phyloP scores from a whole-genome alignment of 805 yeast genomes.

The Saitoella complicata region DNA sequence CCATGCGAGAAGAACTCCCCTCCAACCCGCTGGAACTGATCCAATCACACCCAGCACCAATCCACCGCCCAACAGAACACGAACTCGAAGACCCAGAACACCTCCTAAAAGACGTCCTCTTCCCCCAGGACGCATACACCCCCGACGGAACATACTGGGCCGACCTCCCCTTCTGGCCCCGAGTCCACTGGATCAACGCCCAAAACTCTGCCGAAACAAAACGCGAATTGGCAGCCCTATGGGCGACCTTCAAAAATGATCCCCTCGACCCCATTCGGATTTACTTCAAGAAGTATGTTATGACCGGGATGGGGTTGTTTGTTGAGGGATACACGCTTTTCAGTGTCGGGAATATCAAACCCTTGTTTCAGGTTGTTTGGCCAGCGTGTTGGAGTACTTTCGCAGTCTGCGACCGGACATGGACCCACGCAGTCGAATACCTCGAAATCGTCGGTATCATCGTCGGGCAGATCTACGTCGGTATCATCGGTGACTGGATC shows the following conservation, averaged over 20 bases:
- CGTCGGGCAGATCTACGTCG: constrained; percentile 43
- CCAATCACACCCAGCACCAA: no score
- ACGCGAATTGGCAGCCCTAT: constrained; percentile 15
- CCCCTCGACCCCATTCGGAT: constrained; percentile 22
- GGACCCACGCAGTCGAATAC: constrained; percentile 23
- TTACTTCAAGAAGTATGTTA: constrained; percentile 22
- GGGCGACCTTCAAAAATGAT: constrained; percentile 19
- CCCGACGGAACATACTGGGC: constrained; percentile 26
- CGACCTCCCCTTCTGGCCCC: constrained; percentile 20
- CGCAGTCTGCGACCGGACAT: constrained; percentile 20
- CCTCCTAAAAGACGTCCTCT: constrained; percentile 12
- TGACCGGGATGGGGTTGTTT: constrained; percentile 26
- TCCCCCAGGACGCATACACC: constrained; percentile 21
- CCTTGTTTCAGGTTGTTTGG: constrained; percentile 21
- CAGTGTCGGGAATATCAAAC: constrained; percentile 22
- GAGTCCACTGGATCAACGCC: constrained; percentile 15
- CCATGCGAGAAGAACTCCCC: no score
- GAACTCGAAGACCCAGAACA: no score
- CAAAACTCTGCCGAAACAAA: constrained; percentile 18
- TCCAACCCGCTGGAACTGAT: no score
- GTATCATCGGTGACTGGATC: constrained; percentile 39
- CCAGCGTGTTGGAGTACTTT: constrained; percentile 22
- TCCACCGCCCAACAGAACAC: no score
- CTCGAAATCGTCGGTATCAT: constrained; percentile 33
- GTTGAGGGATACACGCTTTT: constrained; percentile 24